Evolutionary conservation across 2,329 filamentous ascomycete species (phyloP).

Genomic region (Fusarium subtropicale): DNA sequence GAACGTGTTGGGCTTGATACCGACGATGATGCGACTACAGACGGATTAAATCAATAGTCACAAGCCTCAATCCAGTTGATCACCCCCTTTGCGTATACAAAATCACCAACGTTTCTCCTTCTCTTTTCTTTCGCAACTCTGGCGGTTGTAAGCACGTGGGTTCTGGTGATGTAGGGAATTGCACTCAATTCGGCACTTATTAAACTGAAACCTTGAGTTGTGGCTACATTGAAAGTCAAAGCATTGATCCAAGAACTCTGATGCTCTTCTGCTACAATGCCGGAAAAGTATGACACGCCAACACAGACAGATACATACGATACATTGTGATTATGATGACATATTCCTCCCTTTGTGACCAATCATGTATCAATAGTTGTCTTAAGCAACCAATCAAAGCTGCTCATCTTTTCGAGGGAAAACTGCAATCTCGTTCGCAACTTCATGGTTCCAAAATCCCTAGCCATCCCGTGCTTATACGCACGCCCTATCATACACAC

Average conservation of each 20-base stretch:
- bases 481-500: slow-evolving; percentile 28
- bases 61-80: slow-evolving; percentile 19
- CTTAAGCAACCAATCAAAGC: slow-evolving; percentile 23
- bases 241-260: slow-evolving; percentile 1
- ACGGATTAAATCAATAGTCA: slow-evolving; percentile 26
- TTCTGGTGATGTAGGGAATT: neutral
- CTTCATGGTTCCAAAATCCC: slow-evolving; percentile 26
- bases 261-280: slow-evolving; percentile 15
- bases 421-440: slow-evolving; percentile 40
- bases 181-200: slow-evolving; percentile 5
- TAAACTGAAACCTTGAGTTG: slow-evolving; percentile 12
- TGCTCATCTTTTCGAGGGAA: slow-evolving; percentile 8
- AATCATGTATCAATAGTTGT: slow-evolving; percentile 34
- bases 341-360: slow-evolving; percentile 25
- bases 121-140: neutral
- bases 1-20: slow-evolving; percentile 32
- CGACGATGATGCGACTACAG: slow-evolving; percentile 41
- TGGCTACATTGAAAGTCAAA: slow-evolving; percentile 11
- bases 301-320: slow-evolving; percentile 36
- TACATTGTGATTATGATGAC: slow-evolving; percentile 44
- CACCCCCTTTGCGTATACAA: neutral
- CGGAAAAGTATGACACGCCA: slow-evolving; percentile 30
- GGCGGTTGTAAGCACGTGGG: neutral
- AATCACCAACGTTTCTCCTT: neutral
- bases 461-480: slow-evolving; percentile 29